Conservation (phyloP, 2,329 filamentous ascomycete genomes). For the Ophiosphaerella narmari region DNA sequence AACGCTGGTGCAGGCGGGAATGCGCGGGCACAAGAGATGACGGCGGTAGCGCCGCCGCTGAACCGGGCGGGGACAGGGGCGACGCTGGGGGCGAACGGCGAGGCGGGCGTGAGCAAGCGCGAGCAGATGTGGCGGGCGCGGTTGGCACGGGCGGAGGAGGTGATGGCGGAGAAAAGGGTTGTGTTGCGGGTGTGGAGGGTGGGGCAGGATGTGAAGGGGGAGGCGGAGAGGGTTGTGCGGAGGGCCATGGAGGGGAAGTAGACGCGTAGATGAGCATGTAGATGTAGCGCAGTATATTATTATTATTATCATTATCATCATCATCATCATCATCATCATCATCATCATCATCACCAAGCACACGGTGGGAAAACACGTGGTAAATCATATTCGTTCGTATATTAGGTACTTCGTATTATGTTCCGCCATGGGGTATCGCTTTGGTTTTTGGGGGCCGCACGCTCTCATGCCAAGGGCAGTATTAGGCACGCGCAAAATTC, state of each 20-base stretch:
- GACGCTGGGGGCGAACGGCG: constrained; percentile 25
- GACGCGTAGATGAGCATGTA: not conserved
- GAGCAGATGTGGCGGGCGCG: constrained; percentile 73
- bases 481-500: too few species aligned
- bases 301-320: too few species aligned
- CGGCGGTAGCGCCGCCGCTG: constrained; percentile 22
- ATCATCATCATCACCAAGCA: too few species aligned
- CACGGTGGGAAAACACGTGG: too few species aligned
- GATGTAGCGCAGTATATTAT: not conserved
- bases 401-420: too few species aligned
- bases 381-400: too few species aligned
- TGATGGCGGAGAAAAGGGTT: constrained; percentile 69
- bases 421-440: too few species aligned
- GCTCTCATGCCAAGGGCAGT: too few species aligned
- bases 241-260: constrained; percentile 51
- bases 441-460: too few species aligned
- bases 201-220: constrained; percentile 70
- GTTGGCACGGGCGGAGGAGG: constrained; percentile 66
- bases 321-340: too few species aligned
- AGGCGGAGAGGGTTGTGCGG: constrained; percentile 68
- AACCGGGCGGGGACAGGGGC: constrained; percentile 33
- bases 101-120: constrained; percentile 51
- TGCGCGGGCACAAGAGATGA: constrained; percentile 33
- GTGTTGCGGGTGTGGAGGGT: constrained; percentile 73
- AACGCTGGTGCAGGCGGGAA: constrained; percentile 33